Base-by-base conservation (phyloP, 306 rosid genomes). In the Vigna nakashimae region DNA sequence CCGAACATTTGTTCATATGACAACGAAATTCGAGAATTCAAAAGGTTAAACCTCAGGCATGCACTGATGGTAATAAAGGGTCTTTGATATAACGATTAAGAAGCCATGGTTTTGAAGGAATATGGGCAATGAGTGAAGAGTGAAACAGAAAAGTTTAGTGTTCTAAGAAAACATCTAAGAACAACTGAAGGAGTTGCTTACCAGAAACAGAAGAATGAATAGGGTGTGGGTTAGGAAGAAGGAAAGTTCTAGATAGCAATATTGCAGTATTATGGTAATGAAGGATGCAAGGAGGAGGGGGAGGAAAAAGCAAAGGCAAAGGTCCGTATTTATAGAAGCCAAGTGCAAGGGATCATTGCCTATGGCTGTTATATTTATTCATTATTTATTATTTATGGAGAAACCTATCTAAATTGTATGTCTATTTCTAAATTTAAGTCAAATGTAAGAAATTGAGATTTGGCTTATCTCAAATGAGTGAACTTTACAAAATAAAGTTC, bases 291-390 rank as follows among this genome's bases (percentile, higher is more conserved):
- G 84, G 65, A 12, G 76, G 73, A 76, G 90, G 28, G 91, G 88
- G 90, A 76, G 98, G 91, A 89, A 78, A 87, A 86, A 78, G 48
- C 42, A 18, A 83, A 46, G 7, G 71, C 72, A 77, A 68, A 46
- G 69, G 78, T 0, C 71, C 80, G 84, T 82, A 81, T 94, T 82
- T 82, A 94, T 91, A 91, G 94, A 58, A 30, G 91, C 71, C 49
- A 13, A 77, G 10, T 14, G 57, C 38, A 9, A 7, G 50, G 78
- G 24, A 40, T 77, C 70, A 56, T 76, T 1, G 65, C 3, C 28
- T 26, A 26, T 26, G 28, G 63, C 73, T 71, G 80, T 69, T 73
- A n/a, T 51, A 65, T 66, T 30, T 30, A 30, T 30, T 30, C 5
- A 30, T 66, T 20, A n/a, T 17, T 36, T 62, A 6, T 46, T 46